Conservation (phyloP, 2,329 filamentous ascomycete species). For the Drechslerella stenobrocha region DNA sequence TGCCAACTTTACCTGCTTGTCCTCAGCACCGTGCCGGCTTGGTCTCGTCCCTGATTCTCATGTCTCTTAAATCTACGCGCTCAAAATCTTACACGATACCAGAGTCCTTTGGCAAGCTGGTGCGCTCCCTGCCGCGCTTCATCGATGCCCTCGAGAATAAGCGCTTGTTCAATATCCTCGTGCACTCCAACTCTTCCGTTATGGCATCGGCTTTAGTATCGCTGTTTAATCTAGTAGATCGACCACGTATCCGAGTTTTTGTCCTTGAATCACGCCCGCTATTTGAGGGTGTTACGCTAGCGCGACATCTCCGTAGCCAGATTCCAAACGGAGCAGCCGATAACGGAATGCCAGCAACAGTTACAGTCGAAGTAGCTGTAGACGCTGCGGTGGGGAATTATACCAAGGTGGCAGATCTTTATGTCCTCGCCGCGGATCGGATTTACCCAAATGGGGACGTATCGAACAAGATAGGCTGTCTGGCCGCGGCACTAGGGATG, state of each 20-base stretch:
- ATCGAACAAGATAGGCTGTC: slow-evolving; percentile 41
- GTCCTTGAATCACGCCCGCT: slow-evolving; percentile 39
- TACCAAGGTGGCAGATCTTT: slow-evolving; percentile 41
- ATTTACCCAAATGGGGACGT: slow-evolving; percentile 48
- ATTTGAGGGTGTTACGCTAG: slow-evolving; percentile 45
- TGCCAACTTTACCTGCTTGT: slow-evolving; percentile 4
- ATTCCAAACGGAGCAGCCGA: slow-evolving; percentile 11
- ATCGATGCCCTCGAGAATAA: slow-evolving; percentile 19
- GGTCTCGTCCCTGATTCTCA: slow-evolving; percentile 26
- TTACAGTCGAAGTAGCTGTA: slow-evolving; percentile 45
- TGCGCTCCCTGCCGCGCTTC: slow-evolving; percentile 23
- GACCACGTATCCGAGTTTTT: slow-evolving; percentile 35
- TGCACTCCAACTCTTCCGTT: slow-evolving; percentile 46
- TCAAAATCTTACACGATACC: slow-evolving; percentile 41
- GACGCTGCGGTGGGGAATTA: slow-evolving; percentile 46
- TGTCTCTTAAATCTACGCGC: slow-evolving; percentile 19
- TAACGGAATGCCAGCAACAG: slow-evolving; percentile 4
- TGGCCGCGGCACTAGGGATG: slow-evolving; percentile 39
- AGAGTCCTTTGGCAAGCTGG: slow-evolving; percentile 17
- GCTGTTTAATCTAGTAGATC: slow-evolving; percentile 21
- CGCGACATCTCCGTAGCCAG: slow-evolving; percentile 28
- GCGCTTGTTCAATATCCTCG: slow-evolving; percentile 29
- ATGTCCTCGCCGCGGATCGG: slow-evolving; percentile 41
- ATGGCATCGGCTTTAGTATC: slow-evolving; percentile 33
- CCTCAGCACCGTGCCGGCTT: slow-evolving; percentile 10